phyloP scores from a whole-genome alignment of 768 basidiomycete species.

The Macrolepiota dolichaula region DNA sequence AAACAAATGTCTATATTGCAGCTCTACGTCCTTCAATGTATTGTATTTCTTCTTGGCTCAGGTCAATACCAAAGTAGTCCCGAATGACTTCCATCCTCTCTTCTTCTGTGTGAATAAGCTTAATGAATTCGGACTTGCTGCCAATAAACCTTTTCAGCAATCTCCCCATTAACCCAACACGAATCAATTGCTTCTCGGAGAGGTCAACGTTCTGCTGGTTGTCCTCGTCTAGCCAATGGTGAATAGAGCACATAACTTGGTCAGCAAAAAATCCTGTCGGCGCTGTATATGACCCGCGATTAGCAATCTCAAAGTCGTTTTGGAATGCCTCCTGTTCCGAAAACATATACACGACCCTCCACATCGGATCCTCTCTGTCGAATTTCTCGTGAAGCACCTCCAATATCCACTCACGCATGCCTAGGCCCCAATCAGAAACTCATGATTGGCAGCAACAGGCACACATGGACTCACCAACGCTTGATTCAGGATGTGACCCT shows the following conservation, averaged over 20 bases:
- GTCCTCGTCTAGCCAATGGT: constrained; percentile 1
- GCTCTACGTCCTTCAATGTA: background rate
- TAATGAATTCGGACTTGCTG: background rate
- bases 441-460: background rate
- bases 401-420: background rate
- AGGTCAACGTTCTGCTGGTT: background rate
- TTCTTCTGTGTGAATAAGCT: background rate
- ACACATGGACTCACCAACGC: constrained; percentile 4
- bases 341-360: constrained; percentile 4
- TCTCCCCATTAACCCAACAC: background rate
- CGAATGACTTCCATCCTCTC: background rate
- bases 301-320: background rate
- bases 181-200: background rate
- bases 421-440: background rate
- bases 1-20: constrained; percentile 2
- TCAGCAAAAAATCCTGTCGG: background rate
- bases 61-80: background rate
- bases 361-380: background rate
- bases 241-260: background rate
- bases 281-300: background rate
- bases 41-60: constrained; percentile 1
- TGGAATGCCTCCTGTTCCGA: constrained; percentile 1
- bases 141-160: background rate
- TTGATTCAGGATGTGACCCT: constrained; percentile 1
- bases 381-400: background rate